Base-by-base conservation (phyloP, 1,139 yeast genomes). In the Saccharomyces hybrid region DNA sequence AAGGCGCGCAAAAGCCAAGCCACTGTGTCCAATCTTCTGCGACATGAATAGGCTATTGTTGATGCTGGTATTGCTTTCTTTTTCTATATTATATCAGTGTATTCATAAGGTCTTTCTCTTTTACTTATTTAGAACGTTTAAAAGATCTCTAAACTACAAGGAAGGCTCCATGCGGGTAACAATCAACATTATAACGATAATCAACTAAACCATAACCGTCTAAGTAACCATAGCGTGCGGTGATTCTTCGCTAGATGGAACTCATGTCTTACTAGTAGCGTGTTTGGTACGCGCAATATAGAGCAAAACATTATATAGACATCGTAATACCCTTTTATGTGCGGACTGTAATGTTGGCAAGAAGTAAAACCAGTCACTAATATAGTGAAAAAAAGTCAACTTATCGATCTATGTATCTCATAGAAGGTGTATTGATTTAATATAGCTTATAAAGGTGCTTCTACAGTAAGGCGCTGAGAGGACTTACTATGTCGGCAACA, bases 1-100 rank as follows among this genome's bases (percentile, higher is more conserved):
- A 49, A 86, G 79, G 61, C 96, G 79, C 49, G 96, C 86, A 63
- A 88, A 83, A 5, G 96, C 89, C 31, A 85, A 76, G 8, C 83
- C 87, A 5, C 90, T 79, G 71, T 77, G 66, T 20, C 70, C 72
- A 46, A 67, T 55, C 55, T 67, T 69, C 48, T 67, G 71, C 52
- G 72, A 68, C 72, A 69, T 68, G 11, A 27, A n/a, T 31, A 14
- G n/a, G 16, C n/a, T 9, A 34, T 3, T 7, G 4, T 34, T 34
- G 8, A 7, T 34, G 16, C 11, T 34, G 20, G 2, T 14, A 14
- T 20, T 2, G 41, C 7, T 34, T 7, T 34, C 9, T 8, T 34
- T 8, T 34, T 14, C 4, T 20, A 14, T 4, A 8, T 34, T 13
- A 4, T 34, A 16, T 14, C n/a, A 9, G 13, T 16, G 7, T 9